phyloP scores from a whole-genome alignment of 108 stramenopile genomes.

The Nannochloropsis salina region DNA sequence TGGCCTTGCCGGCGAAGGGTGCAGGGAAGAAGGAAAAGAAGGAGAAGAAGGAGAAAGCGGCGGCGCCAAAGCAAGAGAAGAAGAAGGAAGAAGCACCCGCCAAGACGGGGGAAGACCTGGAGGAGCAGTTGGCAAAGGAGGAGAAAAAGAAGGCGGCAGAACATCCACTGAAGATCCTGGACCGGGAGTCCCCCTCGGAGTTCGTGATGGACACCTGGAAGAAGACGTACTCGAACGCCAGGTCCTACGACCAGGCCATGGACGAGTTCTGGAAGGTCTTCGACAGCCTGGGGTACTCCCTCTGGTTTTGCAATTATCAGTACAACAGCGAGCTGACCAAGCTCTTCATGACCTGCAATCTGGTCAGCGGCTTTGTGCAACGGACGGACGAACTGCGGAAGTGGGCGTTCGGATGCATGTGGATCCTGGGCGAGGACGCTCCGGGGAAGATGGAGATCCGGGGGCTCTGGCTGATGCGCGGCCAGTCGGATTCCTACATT shows the following conservation, averaged over 20 bases:
- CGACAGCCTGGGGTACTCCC: constrained; percentile 62
- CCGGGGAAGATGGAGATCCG: constrained; percentile 42
- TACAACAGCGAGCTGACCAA: constrained; percentile 68
- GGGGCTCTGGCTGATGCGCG: constrained; percentile 66
- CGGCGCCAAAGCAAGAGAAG: constrained; percentile 38
- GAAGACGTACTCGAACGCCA: constrained; percentile 64
- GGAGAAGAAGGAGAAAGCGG: constrained; percentile 55
- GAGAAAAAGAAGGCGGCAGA: constrained; percentile 50
- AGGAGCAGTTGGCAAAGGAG: constrained; percentile 41
- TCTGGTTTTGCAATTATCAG: constrained; percentile 67
- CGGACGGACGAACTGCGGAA: constrained; percentile 66
- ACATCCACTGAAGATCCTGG: constrained; percentile 65
- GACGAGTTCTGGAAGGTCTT: constrained; percentile 65
- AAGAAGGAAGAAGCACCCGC: constrained; percentile 46
- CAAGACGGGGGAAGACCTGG: constrained; percentile 51
- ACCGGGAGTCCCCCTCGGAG: constrained; percentile 57
- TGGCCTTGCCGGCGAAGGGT: constrained; percentile 25
- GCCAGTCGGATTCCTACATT: constrained; percentile 60
- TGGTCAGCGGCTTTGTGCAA: constrained; percentile 69
- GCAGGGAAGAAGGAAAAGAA: constrained; percentile 47
- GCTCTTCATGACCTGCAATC: constrained; percentile 66
- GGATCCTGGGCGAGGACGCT: constrained; percentile 63
- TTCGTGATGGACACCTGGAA: constrained; percentile 64
- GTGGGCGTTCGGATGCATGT: constrained; percentile 69
- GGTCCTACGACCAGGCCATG: constrained; percentile 63